Conservation (phyloP, 768 basidiomycete genomes). For the Phylloporus sp. region DNA sequence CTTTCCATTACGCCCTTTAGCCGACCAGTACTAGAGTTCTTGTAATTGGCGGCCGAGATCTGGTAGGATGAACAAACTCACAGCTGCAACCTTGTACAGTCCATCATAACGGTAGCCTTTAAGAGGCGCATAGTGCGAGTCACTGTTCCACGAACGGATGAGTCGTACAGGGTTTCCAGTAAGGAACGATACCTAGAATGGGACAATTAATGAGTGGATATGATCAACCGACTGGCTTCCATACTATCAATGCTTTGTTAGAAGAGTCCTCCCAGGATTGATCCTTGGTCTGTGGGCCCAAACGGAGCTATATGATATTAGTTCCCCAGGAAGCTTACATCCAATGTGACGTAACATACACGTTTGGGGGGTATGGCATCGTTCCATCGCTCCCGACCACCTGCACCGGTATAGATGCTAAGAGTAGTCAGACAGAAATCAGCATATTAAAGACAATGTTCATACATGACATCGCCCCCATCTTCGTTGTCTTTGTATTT, state of each 20-base stretch:
- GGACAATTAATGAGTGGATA: neutral
- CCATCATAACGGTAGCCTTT: conserved; percentile 31
- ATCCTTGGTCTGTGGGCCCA: conserved; percentile 21
- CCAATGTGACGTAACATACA: conserved; percentile 11
- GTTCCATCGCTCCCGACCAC: conserved; percentile 15
- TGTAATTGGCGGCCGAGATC: neutral
- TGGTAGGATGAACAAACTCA: conserved; percentile 1
- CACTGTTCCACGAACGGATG: conserved; percentile 17
- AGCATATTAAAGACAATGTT: neutral
- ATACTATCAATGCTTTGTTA: conserved; percentile 21
- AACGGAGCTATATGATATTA: conserved; percentile 7
- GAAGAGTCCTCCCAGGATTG: conserved; percentile 16
- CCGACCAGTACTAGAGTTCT: conserved; percentile 19
- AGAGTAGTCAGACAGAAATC: neutral
- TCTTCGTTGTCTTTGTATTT: conserved; percentile 25
- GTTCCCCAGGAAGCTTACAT: neutral
- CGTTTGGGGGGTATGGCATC: conserved; percentile 15
- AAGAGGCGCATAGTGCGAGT: conserved; percentile 26
- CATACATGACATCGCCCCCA: conserved; percentile 25
- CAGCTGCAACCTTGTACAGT: conserved; percentile 23
- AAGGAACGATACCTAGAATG: conserved; percentile 17
- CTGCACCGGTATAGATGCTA: conserved; percentile 28
- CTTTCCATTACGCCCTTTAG: conserved; percentile 9
- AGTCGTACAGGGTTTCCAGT: conserved; percentile 25
- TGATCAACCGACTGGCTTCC: neutral